phyloP scores from a whole-genome alignment of 2,329 filamentous ascomycete species.

The Lasiodiplodia hormozganensis region DNA sequence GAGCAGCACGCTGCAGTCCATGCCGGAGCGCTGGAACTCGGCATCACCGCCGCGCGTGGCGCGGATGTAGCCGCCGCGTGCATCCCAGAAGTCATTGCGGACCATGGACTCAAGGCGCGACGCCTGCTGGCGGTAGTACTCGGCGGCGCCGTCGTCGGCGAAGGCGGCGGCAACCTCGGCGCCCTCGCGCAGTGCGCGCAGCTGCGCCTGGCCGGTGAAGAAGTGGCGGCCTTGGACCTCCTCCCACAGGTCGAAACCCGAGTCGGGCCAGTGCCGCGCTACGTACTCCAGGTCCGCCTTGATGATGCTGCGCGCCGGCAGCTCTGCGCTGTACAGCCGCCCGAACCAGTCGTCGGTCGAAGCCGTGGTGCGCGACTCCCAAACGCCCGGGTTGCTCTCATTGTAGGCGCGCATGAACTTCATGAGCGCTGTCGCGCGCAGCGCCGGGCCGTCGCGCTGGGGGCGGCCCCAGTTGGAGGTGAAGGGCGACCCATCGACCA shows the following conservation, averaged over 20 bases:
- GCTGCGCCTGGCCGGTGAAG: slow-evolving; percentile 50
- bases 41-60: slow-evolving; percentile 49
- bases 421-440: slow-evolving; percentile 52
- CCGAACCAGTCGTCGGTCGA: slow-evolving; percentile 40
- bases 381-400: slow-evolving; percentile 46
- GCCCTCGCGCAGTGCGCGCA: slow-evolving; percentile 46
- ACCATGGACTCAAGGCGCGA: slow-evolving; percentile 40
- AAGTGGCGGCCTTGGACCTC: slow-evolving; percentile 53
- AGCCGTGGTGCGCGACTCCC: slow-evolving; percentile 68
- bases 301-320: slow-evolving; percentile 49
- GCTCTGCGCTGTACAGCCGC: slow-evolving; percentile 45
- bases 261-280: slow-evolving; percentile 50
- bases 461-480: slow-evolving; percentile 51
- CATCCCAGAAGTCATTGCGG: slow-evolving; percentile 47
- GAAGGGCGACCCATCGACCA: slow-evolving; percentile 47
- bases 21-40: slow-evolving; percentile 43
- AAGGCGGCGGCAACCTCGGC: slow-evolving; percentile 43
- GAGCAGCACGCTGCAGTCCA: slow-evolving; percentile 49
- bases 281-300: slow-evolving; percentile 56
- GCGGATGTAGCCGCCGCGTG: slow-evolving; percentile 45
- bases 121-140: slow-evolving; percentile 49
- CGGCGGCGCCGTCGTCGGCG: slow-evolving; percentile 45
- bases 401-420: slow-evolving; percentile 51
- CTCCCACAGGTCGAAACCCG: slow-evolving; percentile 55
- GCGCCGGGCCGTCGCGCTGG: slow-evolving; percentile 53